These are phyloP conservation scores for Phytopythium oedochilum DNA, from an alignment of 352 stramenopile species.

Conservation along the genomic window DNA sequence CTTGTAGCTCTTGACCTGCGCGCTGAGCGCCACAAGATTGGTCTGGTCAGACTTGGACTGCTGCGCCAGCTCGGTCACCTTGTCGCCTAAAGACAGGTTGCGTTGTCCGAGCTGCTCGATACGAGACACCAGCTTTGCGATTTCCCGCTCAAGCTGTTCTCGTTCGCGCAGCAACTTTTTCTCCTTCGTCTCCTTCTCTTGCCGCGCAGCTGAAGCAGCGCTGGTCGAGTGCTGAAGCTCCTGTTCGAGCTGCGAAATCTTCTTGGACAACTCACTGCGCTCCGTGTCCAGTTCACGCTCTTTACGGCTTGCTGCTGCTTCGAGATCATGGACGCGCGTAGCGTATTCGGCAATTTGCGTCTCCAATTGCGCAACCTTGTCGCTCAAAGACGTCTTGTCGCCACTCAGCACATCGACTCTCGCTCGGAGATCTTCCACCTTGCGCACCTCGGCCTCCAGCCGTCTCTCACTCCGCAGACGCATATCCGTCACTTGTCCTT, in stretches of 20 bases:
- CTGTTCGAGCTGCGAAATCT: conserved; percentile 23
- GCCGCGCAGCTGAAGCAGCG: conserved; percentile 18
- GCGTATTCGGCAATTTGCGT: conserved; percentile 16
- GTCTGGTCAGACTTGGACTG: conserved; percentile 59
- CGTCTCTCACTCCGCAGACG: conserved; percentile 28
- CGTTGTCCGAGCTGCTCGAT: conserved; percentile 47
- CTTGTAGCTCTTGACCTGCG: conserved; percentile 66
- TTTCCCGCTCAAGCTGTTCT: conserved; percentile 47
- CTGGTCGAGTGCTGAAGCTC: conserved; percentile 23
- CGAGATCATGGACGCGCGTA: conserved; percentile 15
- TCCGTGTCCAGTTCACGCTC: conserved; percentile 15
- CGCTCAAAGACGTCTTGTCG: conserved; percentile 24
- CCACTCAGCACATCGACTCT: conserved; percentile 28
- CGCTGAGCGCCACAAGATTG: conserved; percentile 47
- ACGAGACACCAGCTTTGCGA: conserved; percentile 38
- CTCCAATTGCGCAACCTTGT: conserved; percentile 21
- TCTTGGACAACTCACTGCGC: conserved; percentile 4
- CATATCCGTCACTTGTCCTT: conserved; percentile 32
- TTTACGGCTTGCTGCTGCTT: conserved; percentile 22
- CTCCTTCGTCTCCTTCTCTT: conserved; percentile 39
- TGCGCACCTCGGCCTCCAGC: conserved; percentile 32
- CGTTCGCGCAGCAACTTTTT: conserved; percentile 56
- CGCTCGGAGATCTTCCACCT: conserved; percentile 30
- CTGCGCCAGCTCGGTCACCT: conserved; percentile 46
- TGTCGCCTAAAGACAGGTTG: conserved; percentile 58